Base-by-base conservation (phyloP, 768 basidiomycete genomes). In the Omphalotus guepiniiformis region DNA sequence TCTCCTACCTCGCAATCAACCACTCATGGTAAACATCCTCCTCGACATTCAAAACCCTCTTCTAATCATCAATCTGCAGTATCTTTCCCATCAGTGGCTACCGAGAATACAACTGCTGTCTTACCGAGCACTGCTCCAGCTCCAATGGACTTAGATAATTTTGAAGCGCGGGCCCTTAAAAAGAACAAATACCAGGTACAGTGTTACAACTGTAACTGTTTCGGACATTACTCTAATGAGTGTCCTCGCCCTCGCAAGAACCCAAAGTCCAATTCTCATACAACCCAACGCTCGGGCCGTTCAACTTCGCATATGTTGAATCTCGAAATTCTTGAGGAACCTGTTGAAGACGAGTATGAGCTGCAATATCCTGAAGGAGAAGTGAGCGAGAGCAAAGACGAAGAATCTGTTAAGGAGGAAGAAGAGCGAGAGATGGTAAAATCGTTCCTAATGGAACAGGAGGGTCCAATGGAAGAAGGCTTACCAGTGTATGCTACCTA, bases 141-240 rank as follows among this genome's bases (percentile, higher is more conserved):
- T 28, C 49, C 49, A 27, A 50, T 50, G 49, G 49, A 50, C 35
- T 26, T 50, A 7, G 42, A 45, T 50, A 28, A 9, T n/a, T 37
- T 50, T 15, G 9, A 47, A 6, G 6, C 4, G 9, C 18, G n/a
- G 22, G n/a, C 48, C 19, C 15, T 2, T 1, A 30, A 13, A 19
- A 22, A 8, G 12, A 40, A 51, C 22, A 48, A 30, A 37, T 19
- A 21, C 6, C 42, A 26, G 26, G 22, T 54, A 3, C 49, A 23
- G 28, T 54, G 53, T 29, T 53, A 41, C 28, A 51, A 54, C 22
- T 54, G 53, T 28, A 48, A 51, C 41, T 35, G 39, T 19, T 8
- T 36, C 8, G 53, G 53, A 7, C 53, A 54, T 42, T 51, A 42
- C 34, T 25, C 53, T 25, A 45, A 39, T 29, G 37, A 54, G 22